phyloP scores from a whole-genome alignment of 768 basidiomycete species.

The Polyporus arcularius region DNA sequence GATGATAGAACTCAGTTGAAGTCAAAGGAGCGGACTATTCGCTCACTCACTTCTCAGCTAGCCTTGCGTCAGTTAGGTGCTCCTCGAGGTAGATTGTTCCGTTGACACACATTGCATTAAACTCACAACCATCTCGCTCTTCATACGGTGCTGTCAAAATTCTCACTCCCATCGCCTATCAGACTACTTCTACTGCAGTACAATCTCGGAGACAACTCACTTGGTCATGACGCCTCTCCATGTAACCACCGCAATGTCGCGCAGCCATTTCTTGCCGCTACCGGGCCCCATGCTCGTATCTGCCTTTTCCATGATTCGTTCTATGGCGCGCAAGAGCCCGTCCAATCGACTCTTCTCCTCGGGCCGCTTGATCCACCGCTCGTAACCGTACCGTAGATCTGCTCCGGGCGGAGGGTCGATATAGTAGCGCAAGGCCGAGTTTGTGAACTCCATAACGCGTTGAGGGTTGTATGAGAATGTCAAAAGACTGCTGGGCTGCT shows the following conservation, averaged over 20 bases:
- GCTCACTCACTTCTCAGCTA: constrained; percentile 62
- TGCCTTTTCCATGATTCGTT: constrained; percentile 40
- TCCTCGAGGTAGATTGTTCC: constrained; percentile 79
- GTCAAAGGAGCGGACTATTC: too few relatives aligned
- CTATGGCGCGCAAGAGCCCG: constrained; percentile 60
- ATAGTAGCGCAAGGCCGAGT: constrained; percentile 73
- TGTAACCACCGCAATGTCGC: constrained; percentile 57
- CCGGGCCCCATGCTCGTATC: constrained; percentile 28
- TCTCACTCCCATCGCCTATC: constrained; percentile 47
- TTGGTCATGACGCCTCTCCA: constrained; percentile 90
- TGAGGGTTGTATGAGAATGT: constrained; percentile 71
- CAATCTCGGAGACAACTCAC: constrained; percentile 40
- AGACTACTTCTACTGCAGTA: not conserved
- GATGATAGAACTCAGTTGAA: not conserved
- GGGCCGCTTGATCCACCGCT: constrained; percentile 65
- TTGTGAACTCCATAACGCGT: constrained; percentile 60
- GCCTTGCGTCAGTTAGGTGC: constrained; percentile 56
- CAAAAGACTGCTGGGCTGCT: constrained; percentile 66
- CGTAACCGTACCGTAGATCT: constrained; percentile 70
- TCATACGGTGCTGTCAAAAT: constrained; percentile 85
- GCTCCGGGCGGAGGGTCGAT: constrained; percentile 66
- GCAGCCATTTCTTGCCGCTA: constrained; percentile 33
- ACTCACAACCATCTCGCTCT: constrained; percentile 72
- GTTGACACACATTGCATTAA: constrained; percentile 79
- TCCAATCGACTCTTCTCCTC: constrained; percentile 73